These are phyloP conservation scores for Hypoxylon sp. DNA, from an alignment of 2,329 filamentous ascomycete genomes.

Conservation along the genomic window DNA sequence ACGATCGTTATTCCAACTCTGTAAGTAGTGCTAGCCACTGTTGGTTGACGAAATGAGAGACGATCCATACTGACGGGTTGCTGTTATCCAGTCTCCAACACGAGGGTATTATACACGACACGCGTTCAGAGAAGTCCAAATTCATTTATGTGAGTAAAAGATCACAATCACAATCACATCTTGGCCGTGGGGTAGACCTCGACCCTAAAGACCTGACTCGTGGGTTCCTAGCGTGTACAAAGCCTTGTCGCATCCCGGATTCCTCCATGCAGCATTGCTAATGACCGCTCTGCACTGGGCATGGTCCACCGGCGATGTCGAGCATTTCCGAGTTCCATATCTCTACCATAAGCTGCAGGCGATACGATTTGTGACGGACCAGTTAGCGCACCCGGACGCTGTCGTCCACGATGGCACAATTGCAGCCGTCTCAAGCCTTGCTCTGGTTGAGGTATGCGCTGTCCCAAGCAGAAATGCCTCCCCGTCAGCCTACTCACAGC, in stretches of 20 bases:
- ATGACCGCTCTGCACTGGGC: conserved; percentile 64
- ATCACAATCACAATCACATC: conserved; percentile 3
- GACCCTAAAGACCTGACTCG: conserved; percentile 36
- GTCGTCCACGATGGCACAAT: conserved; percentile 61
- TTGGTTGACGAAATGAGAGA: conserved; percentile 42
- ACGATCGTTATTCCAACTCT: conserved; percentile 57
- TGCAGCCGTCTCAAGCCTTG: conserved; percentile 61
- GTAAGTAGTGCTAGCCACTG: conserved; percentile 48
- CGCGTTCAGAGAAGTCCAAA: conserved; percentile 57
- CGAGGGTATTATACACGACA: conserved; percentile 60
- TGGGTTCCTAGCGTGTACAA: conserved; percentile 57
- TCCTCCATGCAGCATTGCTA: conserved; percentile 63
- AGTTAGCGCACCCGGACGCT: conserved; percentile 58
- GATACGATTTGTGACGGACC: conserved; percentile 63
- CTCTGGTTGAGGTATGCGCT: conserved; percentile 60
- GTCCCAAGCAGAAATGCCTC: conserved; percentile 5
- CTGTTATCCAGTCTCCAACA: conserved; percentile 57
- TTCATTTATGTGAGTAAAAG: conserved; percentile 54
- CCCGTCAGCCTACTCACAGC: conserved; percentile 32
- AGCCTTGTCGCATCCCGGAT: conserved; percentile 62
- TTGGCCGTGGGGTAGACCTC: conserved; percentile 23
- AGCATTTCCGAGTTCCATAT: conserved; percentile 62
- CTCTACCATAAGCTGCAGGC: conserved; percentile 64
- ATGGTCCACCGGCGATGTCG: conserved; percentile 63
- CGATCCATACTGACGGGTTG: conserved; percentile 21